A percentile compares a stretch with the other conserved stretches of the same genome.
Conservation (phyloP, 208 protist species). For the Herpetomonas muscarum region DNA sequence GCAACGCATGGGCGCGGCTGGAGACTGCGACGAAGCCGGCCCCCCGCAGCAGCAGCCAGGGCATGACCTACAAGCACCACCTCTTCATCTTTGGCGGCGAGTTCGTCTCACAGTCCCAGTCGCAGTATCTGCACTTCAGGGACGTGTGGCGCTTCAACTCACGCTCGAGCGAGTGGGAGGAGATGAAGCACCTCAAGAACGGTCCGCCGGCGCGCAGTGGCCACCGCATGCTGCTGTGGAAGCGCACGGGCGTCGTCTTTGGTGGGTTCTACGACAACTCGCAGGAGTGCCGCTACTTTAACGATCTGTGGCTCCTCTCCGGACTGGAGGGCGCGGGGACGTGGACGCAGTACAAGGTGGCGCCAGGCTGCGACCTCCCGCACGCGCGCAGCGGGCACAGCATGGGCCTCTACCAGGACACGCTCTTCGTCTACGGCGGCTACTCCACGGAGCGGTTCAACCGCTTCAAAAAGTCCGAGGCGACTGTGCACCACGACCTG, state of each 20-base stretch:
- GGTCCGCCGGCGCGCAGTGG: conserved; percentile 87
- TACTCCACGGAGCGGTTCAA: conserved; percentile 88
- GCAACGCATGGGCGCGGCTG: conserved; percentile 60
- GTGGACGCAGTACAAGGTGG: conserved; percentile 53
- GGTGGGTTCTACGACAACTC: conserved; percentile 93
- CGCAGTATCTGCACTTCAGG: conserved; percentile 89
- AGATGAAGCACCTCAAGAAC: conserved; percentile 72
- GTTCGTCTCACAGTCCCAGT: conserved; percentile 91
- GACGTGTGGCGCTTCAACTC: conserved; percentile 88
- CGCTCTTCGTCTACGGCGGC: conserved; percentile 87
- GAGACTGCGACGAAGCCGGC: conserved; percentile 62
- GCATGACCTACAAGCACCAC: conserved; percentile 81
- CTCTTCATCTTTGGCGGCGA: conserved; percentile 86
- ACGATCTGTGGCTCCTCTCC: conserved; percentile 86
- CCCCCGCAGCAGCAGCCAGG: conserved; percentile 81
- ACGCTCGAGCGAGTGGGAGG: conserved; percentile 73
- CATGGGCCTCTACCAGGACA: conserved; percentile 81
- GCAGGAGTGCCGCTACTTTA: conserved; percentile 82
- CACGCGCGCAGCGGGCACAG: conserved; percentile 78
- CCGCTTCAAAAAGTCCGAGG: conserved; percentile 85
- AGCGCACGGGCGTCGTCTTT: conserved; percentile 83
- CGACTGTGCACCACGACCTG: conserved; percentile 87
- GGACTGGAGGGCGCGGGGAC: conserved; percentile 69
- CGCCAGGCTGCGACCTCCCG: conserved; percentile 38
- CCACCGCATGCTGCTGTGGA: conserved; percentile 89